Conservation (phyloP, 2,329 filamentous ascomycete species). For the Periglandula ipomoeae region DNA sequence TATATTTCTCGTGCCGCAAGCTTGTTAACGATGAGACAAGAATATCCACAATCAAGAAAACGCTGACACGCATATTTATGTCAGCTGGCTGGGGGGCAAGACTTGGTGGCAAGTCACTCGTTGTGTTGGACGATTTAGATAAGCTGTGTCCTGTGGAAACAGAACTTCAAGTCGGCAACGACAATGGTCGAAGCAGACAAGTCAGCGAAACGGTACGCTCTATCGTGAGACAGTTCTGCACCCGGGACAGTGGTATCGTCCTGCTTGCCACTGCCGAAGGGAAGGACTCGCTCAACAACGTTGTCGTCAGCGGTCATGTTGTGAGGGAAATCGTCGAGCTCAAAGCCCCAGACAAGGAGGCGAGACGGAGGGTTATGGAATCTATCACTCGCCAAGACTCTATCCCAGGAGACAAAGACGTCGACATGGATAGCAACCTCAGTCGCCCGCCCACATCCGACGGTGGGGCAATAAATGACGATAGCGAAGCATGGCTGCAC, state of each 20-base stretch:
- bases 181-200: conserved; percentile 87
- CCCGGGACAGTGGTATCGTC: conserved; percentile 69
- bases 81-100: conserved; percentile 84
- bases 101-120: conserved; percentile 71
- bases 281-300: conserved; percentile 86
- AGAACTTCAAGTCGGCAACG: conserved; percentile 84
- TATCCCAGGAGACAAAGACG: conserved; percentile 25
- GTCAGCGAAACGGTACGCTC: conserved; percentile 82
- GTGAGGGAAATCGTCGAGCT: conserved; percentile 84
- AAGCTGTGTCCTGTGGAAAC: conserved; percentile 89
- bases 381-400: conserved; percentile 57
- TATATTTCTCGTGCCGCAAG: conserved; percentile 79
- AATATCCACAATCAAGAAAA: conserved; percentile 85
- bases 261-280: conserved; percentile 84
- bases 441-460: conserved; percentile 51
- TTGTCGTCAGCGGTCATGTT: conserved; percentile 84
- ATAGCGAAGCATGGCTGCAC: conserved; percentile 65
- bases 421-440: conserved; percentile 28
- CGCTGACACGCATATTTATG: conserved; percentile 74
- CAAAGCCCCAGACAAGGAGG: conserved; percentile 89
- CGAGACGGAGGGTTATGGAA: conserved; percentile 73
- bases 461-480: conserved; percentile 41
- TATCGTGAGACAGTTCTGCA: conserved; percentile 77
- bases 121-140: conserved; percentile 89
- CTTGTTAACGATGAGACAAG: conserved; percentile 86